Conservation (phyloP, 2,329 filamentous ascomycete genomes). For the Colletotrichum tabaci region DNA sequence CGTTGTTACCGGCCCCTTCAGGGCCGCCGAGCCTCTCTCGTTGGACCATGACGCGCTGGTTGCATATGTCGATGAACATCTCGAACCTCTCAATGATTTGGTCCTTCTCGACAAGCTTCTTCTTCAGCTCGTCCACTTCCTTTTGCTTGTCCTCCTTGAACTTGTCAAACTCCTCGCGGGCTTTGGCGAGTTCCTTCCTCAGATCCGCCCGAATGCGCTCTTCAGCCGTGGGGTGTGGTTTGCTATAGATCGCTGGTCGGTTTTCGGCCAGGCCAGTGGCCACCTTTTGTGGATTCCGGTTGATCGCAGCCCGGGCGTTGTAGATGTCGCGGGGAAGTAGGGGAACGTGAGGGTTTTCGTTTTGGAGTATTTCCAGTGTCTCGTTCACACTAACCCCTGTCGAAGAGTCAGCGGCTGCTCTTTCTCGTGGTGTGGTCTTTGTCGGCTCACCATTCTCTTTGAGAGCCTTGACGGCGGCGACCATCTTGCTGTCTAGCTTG, state of each 20-base stretch:
- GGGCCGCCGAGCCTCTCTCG: slow-evolving; percentile 63
- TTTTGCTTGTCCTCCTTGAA: slow-evolving; percentile 70
- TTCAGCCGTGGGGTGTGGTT: slow-evolving; percentile 74
- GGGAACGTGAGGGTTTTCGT: slow-evolving; percentile 74
- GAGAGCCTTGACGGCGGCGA: slow-evolving; percentile 75
- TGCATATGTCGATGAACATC: slow-evolving; percentile 80
- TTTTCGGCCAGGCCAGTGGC: slow-evolving; percentile 72
- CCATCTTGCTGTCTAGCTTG: slow-evolving; percentile 77
- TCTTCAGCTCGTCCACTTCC: slow-evolving; percentile 71
- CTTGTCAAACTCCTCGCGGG: slow-evolving; percentile 69
- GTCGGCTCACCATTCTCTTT: slow-evolving; percentile 73
- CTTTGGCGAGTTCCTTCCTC: slow-evolving; percentile 71
- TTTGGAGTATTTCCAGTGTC: slow-evolving; percentile 76
- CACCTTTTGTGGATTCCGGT: slow-evolving; percentile 75
- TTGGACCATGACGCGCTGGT: slow-evolving; percentile 76
- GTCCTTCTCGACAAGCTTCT: slow-evolving; percentile 74
- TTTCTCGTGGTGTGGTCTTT: slow-evolving; percentile 36
- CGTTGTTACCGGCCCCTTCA: slow-evolving; percentile 31
- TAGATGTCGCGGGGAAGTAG: slow-evolving; percentile 77
- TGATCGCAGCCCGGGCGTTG: slow-evolving; percentile 77
- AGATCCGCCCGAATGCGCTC: slow-evolving; percentile 76
- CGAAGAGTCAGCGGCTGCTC: slow-evolving; percentile 51
- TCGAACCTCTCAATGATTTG: slow-evolving; percentile 75
- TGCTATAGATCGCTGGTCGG: slow-evolving; percentile 76
- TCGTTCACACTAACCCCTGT: slow-evolving; percentile 75